phyloP scores from a whole-genome alignment of 2,329 filamentous ascomycete genomes.

The Penicillium brasilianum region DNA sequence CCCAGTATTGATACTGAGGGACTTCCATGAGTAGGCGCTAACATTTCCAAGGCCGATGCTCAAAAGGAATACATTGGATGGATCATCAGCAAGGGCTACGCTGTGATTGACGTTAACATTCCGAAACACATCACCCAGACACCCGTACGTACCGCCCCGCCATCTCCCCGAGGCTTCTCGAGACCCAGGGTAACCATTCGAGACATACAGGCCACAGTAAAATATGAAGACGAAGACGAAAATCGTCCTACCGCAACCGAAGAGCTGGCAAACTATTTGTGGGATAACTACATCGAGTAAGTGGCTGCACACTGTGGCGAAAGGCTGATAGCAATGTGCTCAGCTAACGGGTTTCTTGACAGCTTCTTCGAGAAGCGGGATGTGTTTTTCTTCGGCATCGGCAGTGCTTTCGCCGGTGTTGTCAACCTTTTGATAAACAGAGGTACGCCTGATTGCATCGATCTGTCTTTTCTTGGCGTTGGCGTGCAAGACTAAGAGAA shows the following conservation, averaged over 20 bases:
- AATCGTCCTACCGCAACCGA: conserved; percentile 63
- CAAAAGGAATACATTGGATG: conserved; percentile 82
- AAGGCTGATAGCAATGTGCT: background rate
- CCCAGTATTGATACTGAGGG: conserved; percentile 20
- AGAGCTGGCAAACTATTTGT: conserved; percentile 82
- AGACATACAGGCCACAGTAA: conserved; percentile 28
- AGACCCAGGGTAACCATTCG: background rate
- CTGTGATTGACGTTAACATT: conserved; percentile 89
- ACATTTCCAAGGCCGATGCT: conserved; percentile 71
- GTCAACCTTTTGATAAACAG: conserved; percentile 79
- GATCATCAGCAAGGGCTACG: conserved; percentile 77
- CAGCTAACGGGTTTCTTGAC: conserved; percentile 10
- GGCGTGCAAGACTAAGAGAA: background rate
- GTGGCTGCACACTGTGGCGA: conserved; percentile 22
- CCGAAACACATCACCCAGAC: conserved; percentile 74
- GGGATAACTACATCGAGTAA: conserved; percentile 94
- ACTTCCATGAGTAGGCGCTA: conserved; percentile 26
- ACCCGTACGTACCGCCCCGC: conserved; percentile 54
- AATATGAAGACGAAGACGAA: conserved; percentile 54
- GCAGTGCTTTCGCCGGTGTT: conserved; percentile 84
- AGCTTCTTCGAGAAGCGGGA: conserved; percentile 70
- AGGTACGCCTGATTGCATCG: conserved; percentile 54
- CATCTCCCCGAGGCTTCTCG: background rate
- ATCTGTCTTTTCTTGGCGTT: background rate
- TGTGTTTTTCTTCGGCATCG: conserved; percentile 85